Evolutionary conservation across 257 asterid genomes (phyloP), one percentile per base, ranked within the genome.

Genomic region (Fraxinus cuspidata): DNA sequence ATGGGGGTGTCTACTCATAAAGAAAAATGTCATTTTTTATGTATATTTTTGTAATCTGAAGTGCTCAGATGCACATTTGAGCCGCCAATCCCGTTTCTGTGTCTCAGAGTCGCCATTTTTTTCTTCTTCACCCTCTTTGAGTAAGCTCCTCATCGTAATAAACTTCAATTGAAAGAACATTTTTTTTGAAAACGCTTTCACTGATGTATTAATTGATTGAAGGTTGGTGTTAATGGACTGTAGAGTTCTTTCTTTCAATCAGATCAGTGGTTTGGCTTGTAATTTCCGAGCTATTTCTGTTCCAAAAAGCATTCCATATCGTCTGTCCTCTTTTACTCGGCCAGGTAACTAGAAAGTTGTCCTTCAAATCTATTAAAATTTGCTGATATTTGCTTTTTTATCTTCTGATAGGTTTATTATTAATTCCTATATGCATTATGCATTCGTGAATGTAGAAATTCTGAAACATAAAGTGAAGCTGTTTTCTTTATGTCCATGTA

Each of bases 181-280:
- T 19, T 18, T n/a, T 56, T 21, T 19, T 0, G 66, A 21, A 21
- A 58, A 9, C n/a, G 16, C 68, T 21, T 23, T 5, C 6, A 0
- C 32, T 60, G 68, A 60, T 60, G 16, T 53, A 56, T 77, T 73
- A 80, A 47, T 74, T 78, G 74, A 82, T 82, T 74, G 77, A 83
- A 84, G 89, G 85, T 56, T 70, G 69, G 76, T 75, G 76, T 85
- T 81, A 80, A 92, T 92, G 96, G 96, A 92, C 84, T 87, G 97
- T 86, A 87, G 91, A 81, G 72, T 84, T 74, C 74, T 91, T 28
- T 89, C 90, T 63, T 81, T 91, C 84, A 81, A 77, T 80, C 85
- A 85, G 83, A 79, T 81, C 84, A 29, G 83, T 74, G 82, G 81
- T 77, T 76, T 88, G 67, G 40, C 79, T 72, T 73, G 83, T 75